Conservation (phyloP, 2,329 filamentous ascomycete genomes). For the Blastomyces silverae region DNA sequence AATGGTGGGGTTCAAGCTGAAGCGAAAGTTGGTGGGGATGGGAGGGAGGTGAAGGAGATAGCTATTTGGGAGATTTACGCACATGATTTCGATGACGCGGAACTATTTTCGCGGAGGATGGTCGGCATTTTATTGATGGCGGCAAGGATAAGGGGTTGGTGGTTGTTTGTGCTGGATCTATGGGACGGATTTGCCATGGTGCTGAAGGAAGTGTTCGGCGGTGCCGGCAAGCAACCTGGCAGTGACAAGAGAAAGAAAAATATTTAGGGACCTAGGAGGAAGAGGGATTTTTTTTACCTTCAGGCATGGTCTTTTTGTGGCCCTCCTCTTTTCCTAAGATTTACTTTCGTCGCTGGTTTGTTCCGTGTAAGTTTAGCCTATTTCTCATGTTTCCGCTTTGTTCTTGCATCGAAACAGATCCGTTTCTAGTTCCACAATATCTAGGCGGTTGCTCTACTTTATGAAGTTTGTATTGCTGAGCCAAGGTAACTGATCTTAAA, state of each 20-base stretch:
- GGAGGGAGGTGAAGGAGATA: constrained; percentile 30
- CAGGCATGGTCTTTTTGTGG: neutral
- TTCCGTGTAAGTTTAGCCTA: neutral
- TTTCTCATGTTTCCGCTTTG: neutral
- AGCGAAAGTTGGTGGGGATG: constrained; percentile 20
- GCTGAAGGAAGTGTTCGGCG: neutral
- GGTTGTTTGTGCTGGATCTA: constrained; percentile 7
- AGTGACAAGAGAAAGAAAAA: neutral
- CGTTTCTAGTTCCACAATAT: neutral
- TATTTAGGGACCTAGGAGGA: neutral
- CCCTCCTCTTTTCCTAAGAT: neutral
- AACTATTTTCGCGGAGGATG: constrained; percentile 51
- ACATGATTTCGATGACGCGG: constrained; percentile 52
- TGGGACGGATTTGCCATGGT: neutral
- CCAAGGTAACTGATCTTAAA: neutral
- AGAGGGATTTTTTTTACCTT: neutral
- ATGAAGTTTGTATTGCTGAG: neutral
- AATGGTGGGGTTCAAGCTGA: constrained; percentile 19
- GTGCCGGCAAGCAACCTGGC: too few species aligned
- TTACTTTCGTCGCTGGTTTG: neutral
- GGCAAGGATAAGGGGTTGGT: constrained; percentile 7
- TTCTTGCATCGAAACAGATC: neutral
- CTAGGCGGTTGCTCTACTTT: neutral
- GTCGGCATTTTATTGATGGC: constrained; percentile 42
- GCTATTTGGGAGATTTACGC: constrained; percentile 57